Evolutionary conservation across 495 filamentous ascomycete species (phyloP).

Genomic region (Aspergillus egyptiacus): DNA sequence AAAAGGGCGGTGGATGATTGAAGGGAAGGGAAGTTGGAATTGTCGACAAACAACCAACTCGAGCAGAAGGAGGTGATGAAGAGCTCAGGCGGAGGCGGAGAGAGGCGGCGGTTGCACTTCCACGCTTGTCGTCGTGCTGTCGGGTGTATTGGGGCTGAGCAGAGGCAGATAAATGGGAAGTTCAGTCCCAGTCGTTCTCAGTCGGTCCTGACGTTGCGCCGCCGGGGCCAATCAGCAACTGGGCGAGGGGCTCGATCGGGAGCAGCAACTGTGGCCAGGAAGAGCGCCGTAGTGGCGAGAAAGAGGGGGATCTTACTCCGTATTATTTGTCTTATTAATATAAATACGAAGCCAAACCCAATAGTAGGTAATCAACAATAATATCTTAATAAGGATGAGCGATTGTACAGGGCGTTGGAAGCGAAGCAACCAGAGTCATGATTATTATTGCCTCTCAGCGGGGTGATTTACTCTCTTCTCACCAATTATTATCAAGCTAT

Average conservation of each 20-base stretch:
- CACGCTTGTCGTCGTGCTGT: slow-evolving; percentile 2
- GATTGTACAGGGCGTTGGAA: not conserved
- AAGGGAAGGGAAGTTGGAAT: slow-evolving; percentile 20
- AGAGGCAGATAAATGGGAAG: slow-evolving; percentile 5
- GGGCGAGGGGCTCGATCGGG: slow-evolving; percentile 17
- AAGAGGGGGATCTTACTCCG: not conserved
- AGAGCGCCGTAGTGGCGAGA: not conserved
- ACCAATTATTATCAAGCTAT: too few species aligned
- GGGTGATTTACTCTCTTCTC: not conserved
- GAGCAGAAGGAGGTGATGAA: slow-evolving; percentile 16
- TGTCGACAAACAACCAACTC: slow-evolving; percentile 12
- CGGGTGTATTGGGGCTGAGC: slow-evolving; percentile 30
- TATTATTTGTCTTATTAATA: not conserved
- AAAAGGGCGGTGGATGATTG: slow-evolving; percentile 13
- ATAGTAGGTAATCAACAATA: not conserved
- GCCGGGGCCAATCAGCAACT: slow-evolving; percentile 20
- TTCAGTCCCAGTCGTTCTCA: not conserved
- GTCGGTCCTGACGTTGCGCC: slow-evolving; percentile 28
- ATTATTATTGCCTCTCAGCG: not conserved
- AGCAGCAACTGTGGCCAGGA: not conserved
- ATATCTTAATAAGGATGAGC: not conserved
- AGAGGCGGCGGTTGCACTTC: slow-evolving; percentile 6
- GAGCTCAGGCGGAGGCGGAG: slow-evolving; percentile 22
- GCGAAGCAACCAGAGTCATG: not conserved
- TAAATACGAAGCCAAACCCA: not conserved